Base-by-base conservation (phyloP, 140 eudicot genomes). In the Flaveria floridana region DNA sequence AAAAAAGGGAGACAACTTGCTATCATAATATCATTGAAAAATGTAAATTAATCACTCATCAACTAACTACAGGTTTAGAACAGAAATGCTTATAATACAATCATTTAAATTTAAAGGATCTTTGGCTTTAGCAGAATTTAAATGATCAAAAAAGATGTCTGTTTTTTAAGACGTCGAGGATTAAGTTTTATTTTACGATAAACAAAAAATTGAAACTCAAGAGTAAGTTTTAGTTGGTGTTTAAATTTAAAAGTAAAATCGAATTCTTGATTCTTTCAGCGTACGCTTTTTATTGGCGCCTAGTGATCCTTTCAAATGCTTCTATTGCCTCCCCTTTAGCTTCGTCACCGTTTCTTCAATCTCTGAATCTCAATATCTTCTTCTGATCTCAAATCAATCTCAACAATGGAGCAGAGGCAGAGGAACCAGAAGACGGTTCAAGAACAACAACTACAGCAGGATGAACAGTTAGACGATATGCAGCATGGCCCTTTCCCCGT, bases 401-500 rank as follows among this genome's bases (percentile, higher is more conserved):
- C 55, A 59, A 21, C 14, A 9, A 92, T 92, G 98, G 98, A 91
- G 77, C 97, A 89, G 59, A 86, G 86, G 72, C 92, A 85, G 44
- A 80, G 92, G 72, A 85, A 79, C 74, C 84, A 80, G 76, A 86
- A 71, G 50, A 18, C 21, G n/a, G 79, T 68, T 53, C 88, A 83
- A 76, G 68, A 85, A 30, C 84, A 77, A 13, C 86, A 84, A 76
- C 84, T 69, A 37, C 71, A 85, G 11, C 46, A 81, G 2, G 85
- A 77, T 4, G 88, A 85, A 37, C 92, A 87, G 39, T 67, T 26
- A 11, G 95, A 86, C 42, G 96, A 92, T 0, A 68, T 83, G 13
- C 90, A 86, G 8, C 88, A 87, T 37, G 96, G 96, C 62, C 92
- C 98, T 80, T 84, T 79, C 48, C 98, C 96, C n/a, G 76, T 92